Conservation (phyloP, 306 rosid species). For the Lablab purpureus region DNA sequence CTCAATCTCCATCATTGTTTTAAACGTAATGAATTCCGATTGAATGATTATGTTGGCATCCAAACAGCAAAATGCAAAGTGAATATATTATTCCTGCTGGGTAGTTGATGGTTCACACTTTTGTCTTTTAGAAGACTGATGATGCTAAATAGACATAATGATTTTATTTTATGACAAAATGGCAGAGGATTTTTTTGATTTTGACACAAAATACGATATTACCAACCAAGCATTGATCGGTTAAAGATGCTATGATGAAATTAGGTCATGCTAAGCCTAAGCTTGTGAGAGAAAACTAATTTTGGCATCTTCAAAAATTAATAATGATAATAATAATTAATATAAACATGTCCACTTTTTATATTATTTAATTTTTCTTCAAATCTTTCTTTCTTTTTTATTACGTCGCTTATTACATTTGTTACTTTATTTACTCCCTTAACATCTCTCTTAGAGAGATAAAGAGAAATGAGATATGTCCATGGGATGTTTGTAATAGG, state of each 20-base stretch:
- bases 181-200: background rate
- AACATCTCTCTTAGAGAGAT: no score
- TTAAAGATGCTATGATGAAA: slow-evolving; percentile 8
- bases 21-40: slow-evolving; percentile 4
- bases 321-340: background rate
- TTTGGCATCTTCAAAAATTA: background rate
- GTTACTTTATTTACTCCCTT: no score
- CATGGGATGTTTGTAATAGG: no score
- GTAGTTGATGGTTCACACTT: slow-evolving; percentile 13
- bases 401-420: background rate
- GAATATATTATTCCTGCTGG: background rate
- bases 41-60: slow-evolving; percentile 5
- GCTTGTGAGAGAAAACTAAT: background rate
- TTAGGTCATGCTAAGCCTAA: slow-evolving; percentile 8
- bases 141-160: slow-evolving; percentile 11
- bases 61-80: background rate
- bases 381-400: no score
- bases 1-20: slow-evolving; percentile 17
- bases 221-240: background rate
- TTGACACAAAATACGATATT: background rate
- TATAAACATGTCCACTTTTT: background rate
- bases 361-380: no score
- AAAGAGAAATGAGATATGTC: no score
- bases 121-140: slow-evolving; percentile 5
- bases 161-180: slow-evolving; percentile 1